phyloP scores from a whole-genome alignment of 1,284 basidiomycete species.

The Fomitopsis schrenkii region DNA sequence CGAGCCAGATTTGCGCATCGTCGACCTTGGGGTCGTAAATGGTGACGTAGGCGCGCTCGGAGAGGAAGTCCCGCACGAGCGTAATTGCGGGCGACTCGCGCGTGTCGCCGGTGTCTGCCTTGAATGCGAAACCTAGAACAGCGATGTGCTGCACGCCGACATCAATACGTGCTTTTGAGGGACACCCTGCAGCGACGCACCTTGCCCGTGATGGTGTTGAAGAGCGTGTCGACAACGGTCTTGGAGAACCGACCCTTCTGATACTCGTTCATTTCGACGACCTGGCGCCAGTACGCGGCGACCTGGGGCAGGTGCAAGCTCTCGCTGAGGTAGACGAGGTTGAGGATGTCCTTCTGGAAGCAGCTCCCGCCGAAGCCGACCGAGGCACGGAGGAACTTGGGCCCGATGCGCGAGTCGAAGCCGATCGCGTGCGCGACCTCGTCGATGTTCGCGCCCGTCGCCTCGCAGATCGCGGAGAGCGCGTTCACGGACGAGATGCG shows the following conservation, averaged over 20 bases:
- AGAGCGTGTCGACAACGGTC: slow-evolving; percentile 90
- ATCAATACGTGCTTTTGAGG: slow-evolving; percentile 14
- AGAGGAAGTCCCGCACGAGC: slow-evolving; percentile 90
- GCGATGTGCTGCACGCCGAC: slow-evolving; percentile 72
- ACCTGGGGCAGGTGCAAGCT: slow-evolving; percentile 93
- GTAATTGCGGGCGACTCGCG: slow-evolving; percentile 97
- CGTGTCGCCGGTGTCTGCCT: slow-evolving; percentile 95
- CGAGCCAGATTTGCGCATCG: slow-evolving; percentile 70
- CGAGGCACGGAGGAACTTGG: slow-evolving; percentile 93
- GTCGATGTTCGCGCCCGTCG: slow-evolving; percentile 98
- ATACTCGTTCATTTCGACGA: slow-evolving; percentile 95
- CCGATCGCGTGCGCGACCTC: slow-evolving; percentile 96
- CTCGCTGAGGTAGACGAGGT: slow-evolving; percentile 96
- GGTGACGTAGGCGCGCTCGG: slow-evolving; percentile 83
- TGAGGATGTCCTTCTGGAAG: slow-evolving; percentile 99
- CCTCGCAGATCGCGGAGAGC: slow-evolving; percentile 97
- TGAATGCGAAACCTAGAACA: slow-evolving; percentile 95
- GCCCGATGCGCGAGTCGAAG: slow-evolving; percentile 88
- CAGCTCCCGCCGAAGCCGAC: slow-evolving; percentile 98
- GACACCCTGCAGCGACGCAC: slow-evolving; percentile 35
- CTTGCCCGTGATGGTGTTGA: slow-evolving; percentile 97
- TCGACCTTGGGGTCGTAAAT: slow-evolving; percentile 92
- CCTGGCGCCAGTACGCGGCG: slow-evolving; percentile 96
- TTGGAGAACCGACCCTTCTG: slow-evolving; percentile 91
- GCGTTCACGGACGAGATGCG: slow-evolving; percentile 99